Conservation (phyloP, 1,284 basidiomycete genomes). For the Malassezia arunalokei region DNA sequence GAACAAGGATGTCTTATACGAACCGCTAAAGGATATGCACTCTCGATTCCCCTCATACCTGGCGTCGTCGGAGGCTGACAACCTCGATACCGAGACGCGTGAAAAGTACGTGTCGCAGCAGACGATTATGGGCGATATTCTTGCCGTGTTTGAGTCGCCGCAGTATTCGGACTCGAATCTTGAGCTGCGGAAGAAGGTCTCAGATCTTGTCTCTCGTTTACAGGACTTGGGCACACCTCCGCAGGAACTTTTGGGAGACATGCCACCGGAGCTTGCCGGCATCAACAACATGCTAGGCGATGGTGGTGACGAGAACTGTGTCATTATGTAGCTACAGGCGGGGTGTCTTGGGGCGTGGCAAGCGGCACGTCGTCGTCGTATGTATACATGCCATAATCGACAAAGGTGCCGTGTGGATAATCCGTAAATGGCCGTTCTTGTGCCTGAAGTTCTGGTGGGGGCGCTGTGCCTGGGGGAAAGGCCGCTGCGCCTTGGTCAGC, state of each 20-base stretch:
- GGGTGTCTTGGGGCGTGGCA: not conserved
- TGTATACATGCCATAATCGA: not conserved
- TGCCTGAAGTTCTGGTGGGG: not conserved
- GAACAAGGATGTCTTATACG: constrained; percentile 83
- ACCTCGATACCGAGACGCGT: constrained; percentile 56
- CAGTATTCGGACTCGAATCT: constrained; percentile 53
- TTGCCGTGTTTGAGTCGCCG: constrained; percentile 62
- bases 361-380: constrained; percentile 2
- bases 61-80: constrained; percentile 44
- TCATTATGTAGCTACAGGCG: constrained; percentile 26
- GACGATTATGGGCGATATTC: constrained; percentile 56
- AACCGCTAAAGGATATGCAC: constrained; percentile 65
- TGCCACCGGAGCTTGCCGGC: constrained; percentile 56
- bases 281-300: constrained; percentile 26
- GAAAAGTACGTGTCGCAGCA: constrained; percentile 62
- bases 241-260: constrained; percentile 74
- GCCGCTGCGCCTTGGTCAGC: not conserved
- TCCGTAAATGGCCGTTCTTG: not conserved
- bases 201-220: constrained; percentile 69
- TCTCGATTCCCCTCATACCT: constrained; percentile 72
- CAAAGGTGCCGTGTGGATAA: constrained; percentile 6
- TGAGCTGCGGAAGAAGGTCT: constrained; percentile 53
- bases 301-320: constrained; percentile 26
- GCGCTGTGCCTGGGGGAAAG: constrained; percentile 2
- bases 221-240: constrained; percentile 78